Conservation (phyloP, 371 early-diverging fungal species). For the Apophysomyces variabilis region DNA sequence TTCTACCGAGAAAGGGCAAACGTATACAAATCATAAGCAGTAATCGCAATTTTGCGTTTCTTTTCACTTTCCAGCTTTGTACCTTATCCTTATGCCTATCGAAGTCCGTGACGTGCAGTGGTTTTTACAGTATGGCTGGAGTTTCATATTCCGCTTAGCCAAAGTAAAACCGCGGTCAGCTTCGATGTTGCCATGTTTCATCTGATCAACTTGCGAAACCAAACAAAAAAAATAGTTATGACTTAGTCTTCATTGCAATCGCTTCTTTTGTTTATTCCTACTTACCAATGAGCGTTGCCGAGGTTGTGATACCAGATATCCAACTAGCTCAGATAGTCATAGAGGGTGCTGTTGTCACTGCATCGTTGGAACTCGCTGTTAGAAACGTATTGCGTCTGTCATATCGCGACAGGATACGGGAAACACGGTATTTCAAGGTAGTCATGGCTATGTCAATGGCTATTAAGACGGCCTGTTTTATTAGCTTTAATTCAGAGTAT, state of each 20-base stretch:
- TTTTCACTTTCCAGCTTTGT: no score
- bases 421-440: constrained; percentile 14
- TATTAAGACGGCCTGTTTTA: constrained; percentile 15
- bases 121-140: no score
- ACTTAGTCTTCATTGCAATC: neutral
- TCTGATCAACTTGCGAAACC: constrained; percentile 7
- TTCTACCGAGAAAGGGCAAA: no score
- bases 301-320: constrained; percentile 6
- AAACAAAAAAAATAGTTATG: neutral
- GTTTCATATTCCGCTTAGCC: no score
- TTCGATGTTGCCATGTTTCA: neutral
- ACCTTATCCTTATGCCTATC: no score
- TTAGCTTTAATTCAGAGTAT: constrained; percentile 4
- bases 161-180: no score
- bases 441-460: constrained; percentile 11
- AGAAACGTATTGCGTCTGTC: neutral
- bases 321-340: constrained; percentile 1
- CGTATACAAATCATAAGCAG: no score
- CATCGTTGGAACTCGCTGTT: constrained; percentile 8
- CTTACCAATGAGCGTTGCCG: constrained; percentile 7
- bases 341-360: constrained; percentile 13
- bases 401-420: constrained; percentile 3
- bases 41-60: no score
- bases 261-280: neutral
- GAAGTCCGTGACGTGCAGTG: no score